Evolutionary conservation across 2,329 filamentous ascomycete genomes (phyloP), one percentile per base, ranked within the genome.

Genomic region (Elsinoe perseae): DNA sequence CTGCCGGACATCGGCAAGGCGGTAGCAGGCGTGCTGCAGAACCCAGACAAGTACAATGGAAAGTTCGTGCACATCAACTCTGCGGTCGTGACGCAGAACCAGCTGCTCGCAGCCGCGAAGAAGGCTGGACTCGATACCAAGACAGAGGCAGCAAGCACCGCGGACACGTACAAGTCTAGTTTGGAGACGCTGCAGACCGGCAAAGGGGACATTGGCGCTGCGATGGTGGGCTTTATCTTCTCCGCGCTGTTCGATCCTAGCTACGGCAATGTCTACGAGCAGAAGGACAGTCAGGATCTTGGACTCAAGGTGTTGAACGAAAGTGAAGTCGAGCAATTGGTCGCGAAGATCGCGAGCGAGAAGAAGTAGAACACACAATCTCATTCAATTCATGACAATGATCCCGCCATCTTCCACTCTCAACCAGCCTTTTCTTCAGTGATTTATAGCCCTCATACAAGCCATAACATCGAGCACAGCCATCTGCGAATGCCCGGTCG

Each of bases 21-120:
- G 7, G 67, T 69, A 2, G 63, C 65, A 4, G 65, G 63, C 5
- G 61, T 71, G 10, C 60, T 73, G 34, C 58, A 64, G 43, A 57
- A 71, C 23, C 66, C 64, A 1, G 65, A 64, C 6, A 61, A 70
- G 57, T 72, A 70, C 0, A 64, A 60, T 34, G 69, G 73, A 54
- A 65, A 68, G 20, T 57, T 63, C 14, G 64, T 74, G 7, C 68
- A 70, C 44, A 59, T 73, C n/a, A 69, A 73, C 21, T 66, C 63
- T 44, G 61, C 64, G 4, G 58, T 63, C 0, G 48, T 69, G 2
- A 68, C 70, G 12, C 70, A 73, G 62, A 72, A 72, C 36, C 58
- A 69, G 52, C 53, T 73, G 9, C 58, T 73, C 18, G 62, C 62
- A 20, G 65, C 68, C 28, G 66, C 64, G n/a, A 65, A 68, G 61